Evolutionary conservation across 345 rosid species (phyloP), one percentile per base, ranked within the genome.

Genomic region (Citrus cavaleriei): DNA sequence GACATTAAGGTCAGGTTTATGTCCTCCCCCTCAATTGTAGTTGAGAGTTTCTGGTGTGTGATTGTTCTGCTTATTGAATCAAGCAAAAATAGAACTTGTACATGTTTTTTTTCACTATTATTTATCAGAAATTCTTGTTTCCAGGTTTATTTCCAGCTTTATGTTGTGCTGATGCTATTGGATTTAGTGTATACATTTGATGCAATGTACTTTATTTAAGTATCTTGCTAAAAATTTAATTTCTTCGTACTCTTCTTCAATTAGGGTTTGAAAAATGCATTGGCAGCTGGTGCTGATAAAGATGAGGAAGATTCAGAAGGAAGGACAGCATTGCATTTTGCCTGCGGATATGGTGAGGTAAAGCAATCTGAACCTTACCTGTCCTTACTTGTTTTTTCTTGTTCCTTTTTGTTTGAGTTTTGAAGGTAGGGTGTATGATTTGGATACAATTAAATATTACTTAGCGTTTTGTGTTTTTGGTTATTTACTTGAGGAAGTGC

Each of bases 261-360:
- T 73, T 59, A 96, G 99, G 99, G 97, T 78, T 82, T 96, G 88
- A 91, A 94, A 89, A 60, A 49, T 69, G 97, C 97, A 18, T 87
- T 96, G 63, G 88, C 86, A 57, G 82, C 97, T 87, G 98, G 98
- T 87, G 97, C 93, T 76, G 88, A 91, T 85, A 96, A 93, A 86
- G 89, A 96, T 85, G 99, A 96, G 84, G 98, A 89, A 84, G 99
- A 96, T 89, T 90, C 99, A 13, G 99, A 96, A 83, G 99, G 98
- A 81, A 90, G 99, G 85, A 94, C 98, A 49, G 99, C 99, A 62
- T 85, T 96, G 81, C 99, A 96, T 88, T 96, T 96, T 88, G 91
- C 99, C 37, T 96, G 99, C 79, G 99, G 99, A 82, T 96, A 94
- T 70, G 99, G 99, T 42, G 99, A 96, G 98, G 99, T 96, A 89